phyloP scores from a whole-genome alignment of 2,329 filamentous ascomycete genomes.

The Aureobasidium namibiae region DNA sequence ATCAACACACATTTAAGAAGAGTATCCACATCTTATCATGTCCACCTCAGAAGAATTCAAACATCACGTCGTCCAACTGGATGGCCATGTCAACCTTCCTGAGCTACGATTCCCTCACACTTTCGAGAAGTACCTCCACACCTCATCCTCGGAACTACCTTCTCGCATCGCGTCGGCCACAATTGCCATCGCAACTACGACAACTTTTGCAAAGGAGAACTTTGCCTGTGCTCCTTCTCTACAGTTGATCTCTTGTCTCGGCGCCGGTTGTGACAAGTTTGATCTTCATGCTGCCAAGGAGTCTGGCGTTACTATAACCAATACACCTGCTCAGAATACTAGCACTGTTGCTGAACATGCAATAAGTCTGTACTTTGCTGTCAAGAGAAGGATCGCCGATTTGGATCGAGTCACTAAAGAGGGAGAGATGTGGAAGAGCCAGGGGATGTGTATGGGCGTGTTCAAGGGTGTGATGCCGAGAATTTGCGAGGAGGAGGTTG shows the following conservation, averaged over 20 bases:
- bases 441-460: constrained; percentile 29
- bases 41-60: constrained; percentile 20
- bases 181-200: constrained; percentile 36
- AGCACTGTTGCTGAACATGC: constrained; percentile 41
- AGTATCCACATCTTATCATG: not conserved
- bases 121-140: constrained; percentile 30
- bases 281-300: constrained; percentile 36
- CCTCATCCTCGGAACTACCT: constrained; percentile 29
- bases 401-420: constrained; percentile 29
- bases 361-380: constrained; percentile 41
- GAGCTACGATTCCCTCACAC: constrained; percentile 36
- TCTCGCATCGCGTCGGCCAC: constrained; percentile 38
- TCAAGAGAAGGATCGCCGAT: constrained; percentile 33
- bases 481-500: constrained; percentile 40
- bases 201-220: constrained; percentile 33
- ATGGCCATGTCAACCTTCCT: constrained; percentile 36
- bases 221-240: constrained; percentile 35
- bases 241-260: constrained; percentile 37
- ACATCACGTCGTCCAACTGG: constrained; percentile 41
- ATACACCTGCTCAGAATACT: constrained; percentile 40
- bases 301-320: constrained; percentile 38
- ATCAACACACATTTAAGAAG: no score
- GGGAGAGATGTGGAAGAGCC: constrained; percentile 33
- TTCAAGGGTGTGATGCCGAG: constrained; percentile 29
- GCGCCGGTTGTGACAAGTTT: constrained; percentile 40